Percentiles rank a stretch among this genome's conserved stretches.
phyloP scores from a whole-genome alignment of 345 rosid species.

The Eucalyptus lansdowneana region DNA sequence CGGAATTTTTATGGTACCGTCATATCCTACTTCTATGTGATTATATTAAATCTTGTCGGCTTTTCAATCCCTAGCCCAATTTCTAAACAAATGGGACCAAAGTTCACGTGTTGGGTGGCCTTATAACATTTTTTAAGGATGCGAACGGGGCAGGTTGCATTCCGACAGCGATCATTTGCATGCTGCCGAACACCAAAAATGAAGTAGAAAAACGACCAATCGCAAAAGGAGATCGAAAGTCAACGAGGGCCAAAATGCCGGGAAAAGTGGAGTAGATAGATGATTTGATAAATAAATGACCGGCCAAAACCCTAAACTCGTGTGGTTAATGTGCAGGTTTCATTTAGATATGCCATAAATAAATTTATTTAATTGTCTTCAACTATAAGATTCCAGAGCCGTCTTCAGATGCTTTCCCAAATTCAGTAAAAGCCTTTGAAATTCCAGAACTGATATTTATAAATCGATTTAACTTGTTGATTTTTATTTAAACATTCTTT shows the following conservation, averaged over 20 bases:
- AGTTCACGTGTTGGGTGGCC: neutral
- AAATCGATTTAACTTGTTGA: too few species aligned
- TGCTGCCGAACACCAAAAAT: neutral
- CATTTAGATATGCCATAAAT: neutral
- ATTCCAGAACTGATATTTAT: neutral
- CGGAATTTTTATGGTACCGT: neutral
- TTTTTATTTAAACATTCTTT: neutral
- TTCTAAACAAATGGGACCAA: neutral
- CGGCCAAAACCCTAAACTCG: neutral
- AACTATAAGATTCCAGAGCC: neutral
- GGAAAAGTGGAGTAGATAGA: neutral
- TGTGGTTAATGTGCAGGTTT: neutral
- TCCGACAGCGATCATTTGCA: neutral
- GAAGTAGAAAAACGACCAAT: neutral
- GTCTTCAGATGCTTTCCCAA: neutral
- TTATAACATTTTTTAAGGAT: neutral
- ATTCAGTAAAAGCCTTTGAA: neutral
- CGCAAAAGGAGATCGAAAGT: neutral
- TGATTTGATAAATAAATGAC: neutral
- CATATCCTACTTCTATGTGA: too few species aligned
- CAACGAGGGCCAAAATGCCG: neutral
- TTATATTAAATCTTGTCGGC: neutral
- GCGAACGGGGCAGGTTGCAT: neutral
- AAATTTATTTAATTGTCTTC: neutral
- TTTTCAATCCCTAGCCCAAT: neutral